phyloP scores from a whole-genome alignment of 139 green algal species.

The Auxenochlorella pyrenoidosa region DNA sequence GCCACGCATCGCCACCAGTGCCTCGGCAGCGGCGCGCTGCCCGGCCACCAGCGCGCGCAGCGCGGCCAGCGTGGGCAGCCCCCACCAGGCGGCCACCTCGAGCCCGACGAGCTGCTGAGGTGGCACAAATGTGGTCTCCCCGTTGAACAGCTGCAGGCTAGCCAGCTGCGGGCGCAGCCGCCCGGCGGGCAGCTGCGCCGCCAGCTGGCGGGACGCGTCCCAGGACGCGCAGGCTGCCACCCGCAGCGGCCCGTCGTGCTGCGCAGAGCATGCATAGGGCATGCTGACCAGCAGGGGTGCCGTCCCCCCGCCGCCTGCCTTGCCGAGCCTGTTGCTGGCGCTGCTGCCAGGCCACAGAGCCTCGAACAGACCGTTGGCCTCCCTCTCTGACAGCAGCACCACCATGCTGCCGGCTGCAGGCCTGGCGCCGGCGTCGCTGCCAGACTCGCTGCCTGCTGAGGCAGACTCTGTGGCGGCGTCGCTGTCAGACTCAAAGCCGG shows the following conservation, averaged over 20 bases:
- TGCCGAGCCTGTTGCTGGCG: not conserved
- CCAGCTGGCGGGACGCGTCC: not conserved
- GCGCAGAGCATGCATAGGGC: constrained; percentile 25
- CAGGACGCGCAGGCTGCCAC: not conserved
- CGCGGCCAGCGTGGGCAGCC: not conserved
- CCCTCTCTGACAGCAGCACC: constrained; percentile 66
- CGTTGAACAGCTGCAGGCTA: constrained; percentile 53
- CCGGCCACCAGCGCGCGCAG: constrained; percentile 42
- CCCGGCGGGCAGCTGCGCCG: not conserved
- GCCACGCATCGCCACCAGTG: constrained; percentile 49
- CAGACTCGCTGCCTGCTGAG: no score
- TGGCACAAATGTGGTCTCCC: constrained; percentile 36
- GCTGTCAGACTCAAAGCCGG: not conserved
- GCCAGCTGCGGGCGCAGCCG: constrained; percentile 12
- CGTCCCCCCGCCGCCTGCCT: not conserved
- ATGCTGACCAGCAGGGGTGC: not conserved
- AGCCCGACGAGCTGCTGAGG: not conserved
- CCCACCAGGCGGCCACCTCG: not conserved
- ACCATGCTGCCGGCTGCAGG: not conserved
- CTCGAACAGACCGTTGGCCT: constrained; percentile 58
- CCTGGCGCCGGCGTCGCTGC: not conserved
- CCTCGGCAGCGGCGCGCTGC: constrained; percentile 39
- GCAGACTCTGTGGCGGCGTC: no score
- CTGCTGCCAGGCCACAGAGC: not conserved
- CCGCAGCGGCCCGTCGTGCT: constrained; percentile 4